These are phyloP conservation scores for Quercus gilva DNA, from an alignment of 306 rosid species.

Conservation along the genomic window DNA sequence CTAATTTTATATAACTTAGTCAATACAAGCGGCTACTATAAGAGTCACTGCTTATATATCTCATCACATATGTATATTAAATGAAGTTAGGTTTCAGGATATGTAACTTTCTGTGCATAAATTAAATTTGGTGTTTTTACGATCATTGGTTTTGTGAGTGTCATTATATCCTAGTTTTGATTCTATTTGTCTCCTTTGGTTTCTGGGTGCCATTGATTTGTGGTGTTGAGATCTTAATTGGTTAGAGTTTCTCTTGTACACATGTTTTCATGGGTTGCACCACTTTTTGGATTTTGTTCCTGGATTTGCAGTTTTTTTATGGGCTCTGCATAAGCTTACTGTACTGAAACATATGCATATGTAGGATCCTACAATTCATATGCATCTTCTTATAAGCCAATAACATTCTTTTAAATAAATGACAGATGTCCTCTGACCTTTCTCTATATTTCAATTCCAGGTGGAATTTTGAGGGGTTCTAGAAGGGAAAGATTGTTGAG, in stretches of 20 bases:
- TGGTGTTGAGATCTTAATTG: not conserved
- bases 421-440: constrained; percentile 21
- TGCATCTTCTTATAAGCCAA: not conserved
- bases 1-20: too few species aligned
- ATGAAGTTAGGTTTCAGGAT: not conserved
- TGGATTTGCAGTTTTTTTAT: not conserved
- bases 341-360: constrained; percentile 9
- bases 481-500: constrained; percentile 90
- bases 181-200: not conserved
- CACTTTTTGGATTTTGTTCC: not conserved
- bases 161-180: not conserved
- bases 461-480: constrained; percentile 92
- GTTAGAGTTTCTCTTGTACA: not conserved
- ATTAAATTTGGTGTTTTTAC: not conserved
- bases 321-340: not conserved
- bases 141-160: not conserved
- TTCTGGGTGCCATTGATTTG: not conserved
- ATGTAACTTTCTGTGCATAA: not conserved
- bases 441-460: constrained; percentile 40
- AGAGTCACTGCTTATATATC: not conserved
- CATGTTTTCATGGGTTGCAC: not conserved
- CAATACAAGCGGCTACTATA: not conserved
- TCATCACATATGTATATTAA: not conserved
- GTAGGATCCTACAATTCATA: not conserved
- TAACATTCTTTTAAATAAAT: not conserved